These are phyloP conservation scores for Mortierella sp. DNA, from an alignment of 371 early-diverging fungal species.

Conservation along the genomic window DNA sequence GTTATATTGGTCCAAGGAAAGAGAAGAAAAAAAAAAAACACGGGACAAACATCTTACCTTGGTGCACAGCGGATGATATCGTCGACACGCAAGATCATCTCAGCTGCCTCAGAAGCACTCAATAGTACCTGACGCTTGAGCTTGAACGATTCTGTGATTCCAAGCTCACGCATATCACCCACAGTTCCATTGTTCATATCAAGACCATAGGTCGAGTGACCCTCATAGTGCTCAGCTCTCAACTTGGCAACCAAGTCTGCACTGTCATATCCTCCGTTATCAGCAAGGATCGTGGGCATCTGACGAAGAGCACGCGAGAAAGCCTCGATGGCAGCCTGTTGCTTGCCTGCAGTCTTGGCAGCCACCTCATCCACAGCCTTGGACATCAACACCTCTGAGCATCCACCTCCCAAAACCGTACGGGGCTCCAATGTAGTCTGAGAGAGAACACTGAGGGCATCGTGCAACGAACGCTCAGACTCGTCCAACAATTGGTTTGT, in stretches of 20 bases:
- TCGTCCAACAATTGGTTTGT: constrained; percentile 98
- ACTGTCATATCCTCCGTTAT: constrained; percentile 99
- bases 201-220: constrained; percentile 84
- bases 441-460: constrained; percentile 98
- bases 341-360: constrained; percentile 92
- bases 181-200: constrained; percentile 90
- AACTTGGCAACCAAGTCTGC: constrained; percentile 93
- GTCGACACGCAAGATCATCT: constrained; percentile 99
- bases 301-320: constrained; percentile 97
- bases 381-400: constrained; percentile 98
- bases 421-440: constrained; percentile 96
- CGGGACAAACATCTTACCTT: constrained; percentile 54
- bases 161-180: constrained; percentile 87
- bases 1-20: not conserved
- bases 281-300: constrained; percentile 98
- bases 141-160: constrained; percentile 98
- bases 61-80: constrained; percentile 98
- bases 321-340: constrained; percentile 96
- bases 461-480: constrained; percentile 99
- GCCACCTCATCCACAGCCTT: constrained; percentile 96
- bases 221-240: constrained; percentile 93
- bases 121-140: constrained; percentile 98
- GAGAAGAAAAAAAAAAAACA: not conserved
- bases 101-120: constrained; percentile 98
- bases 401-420: constrained; percentile 98